phyloP scores from a whole-genome alignment of 805 yeast genomes.

The Kuraishia hungarica region DNA sequence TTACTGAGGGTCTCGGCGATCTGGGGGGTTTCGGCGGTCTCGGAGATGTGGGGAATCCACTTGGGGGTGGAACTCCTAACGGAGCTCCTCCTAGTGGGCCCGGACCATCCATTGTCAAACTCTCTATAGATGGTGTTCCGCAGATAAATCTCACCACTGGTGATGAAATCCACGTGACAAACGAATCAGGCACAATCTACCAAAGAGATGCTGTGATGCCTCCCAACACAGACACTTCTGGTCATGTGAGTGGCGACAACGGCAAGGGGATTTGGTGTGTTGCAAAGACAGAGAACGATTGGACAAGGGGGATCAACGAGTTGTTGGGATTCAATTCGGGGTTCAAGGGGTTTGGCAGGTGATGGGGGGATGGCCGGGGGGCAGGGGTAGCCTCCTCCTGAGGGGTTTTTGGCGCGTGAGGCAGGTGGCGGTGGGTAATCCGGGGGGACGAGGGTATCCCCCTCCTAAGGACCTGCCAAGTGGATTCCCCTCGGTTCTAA shows the following conservation, averaged over 20 bases:
- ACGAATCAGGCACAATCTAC: conserved; percentile 55
- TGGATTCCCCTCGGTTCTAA: no score
- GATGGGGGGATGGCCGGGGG: no score
- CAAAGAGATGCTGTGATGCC: conserved; percentile 43
- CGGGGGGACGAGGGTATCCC: no score
- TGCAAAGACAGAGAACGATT: conserved; percentile 74
- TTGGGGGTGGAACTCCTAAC: no score
- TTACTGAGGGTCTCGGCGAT: no score
- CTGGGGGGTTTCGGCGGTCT: no score
- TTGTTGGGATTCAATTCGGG: conserved; percentile 82
- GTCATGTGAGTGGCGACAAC: conserved; percentile 1
- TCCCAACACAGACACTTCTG: conserved; percentile 3
- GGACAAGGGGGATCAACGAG: conserved; percentile 88
- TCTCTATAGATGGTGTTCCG: conserved; percentile 80
- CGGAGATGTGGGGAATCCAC: no score
- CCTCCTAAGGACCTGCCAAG: no score
- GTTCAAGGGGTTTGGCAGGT: conserved; percentile 40
- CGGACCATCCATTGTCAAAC: conserved; percentile 32
- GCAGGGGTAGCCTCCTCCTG: no score
- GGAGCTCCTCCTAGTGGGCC: no score
- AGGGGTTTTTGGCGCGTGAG: no score
- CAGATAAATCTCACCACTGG: conserved; percentile 62
- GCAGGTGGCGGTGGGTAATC: no score
- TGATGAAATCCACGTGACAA: conserved; percentile 69
- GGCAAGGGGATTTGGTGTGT: conserved; percentile 81